Evolutionary conservation across 176 grass and related monocot species (phyloP), one percentile per base, ranked within the genome.

Genomic region (Neostapfia colusana): DNA sequence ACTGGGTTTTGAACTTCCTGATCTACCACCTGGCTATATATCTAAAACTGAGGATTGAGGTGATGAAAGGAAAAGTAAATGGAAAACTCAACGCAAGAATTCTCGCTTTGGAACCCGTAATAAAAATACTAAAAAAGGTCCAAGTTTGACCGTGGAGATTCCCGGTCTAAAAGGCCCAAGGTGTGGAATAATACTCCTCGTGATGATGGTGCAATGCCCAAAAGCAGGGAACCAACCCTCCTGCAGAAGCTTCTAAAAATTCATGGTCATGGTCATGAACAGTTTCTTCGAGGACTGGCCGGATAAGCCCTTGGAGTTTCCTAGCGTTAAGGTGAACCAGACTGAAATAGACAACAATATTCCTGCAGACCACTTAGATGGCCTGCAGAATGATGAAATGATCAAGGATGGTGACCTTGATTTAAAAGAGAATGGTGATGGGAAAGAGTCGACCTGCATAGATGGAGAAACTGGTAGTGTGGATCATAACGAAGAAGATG

Each of bases 241-340:
- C 64, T 98, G 42, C 83, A 88, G 82, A 98, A 98, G 83, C 95
- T 98, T 85, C 82, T 92, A 95, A 40, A 60, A 76, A 27, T 95
- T 95, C 72, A 89, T 78, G 72, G 92, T 95, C 82, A 90, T 92
- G 79, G 43, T 63, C 75, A 45, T 87, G 67, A 99, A 99, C 93
- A 90, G 82, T 67, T 99, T 99, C 78, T 99, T 99, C 40, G 39
- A 82, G 58, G 51, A 81, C 15, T 84, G 59, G 85, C 83, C 86
- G 54, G 86, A 87, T 26, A 90, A 82, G 64, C 38, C 75, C 0
- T 70, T 99, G 78, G 85, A 87, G 61, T 99, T 92, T 56, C 95
- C 87, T 15, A 76, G 15, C 6, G 78, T 97, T 20, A 85, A 40
- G 61, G 81, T 91, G 65, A 86, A 89, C 74, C 86, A 94, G 63